Evolutionary conservation across 176 grass and related monocot genomes (phyloP).

Genomic region (Dactylis glomerata): DNA sequence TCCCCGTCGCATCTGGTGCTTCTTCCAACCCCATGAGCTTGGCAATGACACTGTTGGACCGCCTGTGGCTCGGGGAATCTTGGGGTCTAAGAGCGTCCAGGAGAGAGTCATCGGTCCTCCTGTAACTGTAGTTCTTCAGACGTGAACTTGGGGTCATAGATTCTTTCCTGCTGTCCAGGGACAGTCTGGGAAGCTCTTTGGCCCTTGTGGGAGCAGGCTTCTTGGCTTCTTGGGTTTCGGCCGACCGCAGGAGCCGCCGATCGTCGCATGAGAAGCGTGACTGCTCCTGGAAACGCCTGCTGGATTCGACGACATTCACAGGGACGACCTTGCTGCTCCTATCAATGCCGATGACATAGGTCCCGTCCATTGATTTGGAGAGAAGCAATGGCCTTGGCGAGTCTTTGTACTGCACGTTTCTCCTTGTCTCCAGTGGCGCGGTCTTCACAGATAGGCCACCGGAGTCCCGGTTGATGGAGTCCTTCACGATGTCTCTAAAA

Average conservation of each 20-base stretch:
- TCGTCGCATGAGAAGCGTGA: conserved; percentile 77
- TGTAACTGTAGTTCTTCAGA: conserved; percentile 46
- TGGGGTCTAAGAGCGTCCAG: conserved; percentile 42
- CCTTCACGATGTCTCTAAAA: conserved; percentile 77
- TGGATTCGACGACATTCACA: conserved; percentile 34
- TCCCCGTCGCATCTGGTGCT: conserved; percentile 46
- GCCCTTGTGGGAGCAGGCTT: conserved; percentile 49
- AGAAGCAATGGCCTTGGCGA: conserved; percentile 83
- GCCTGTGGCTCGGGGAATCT: conserved; percentile 52
- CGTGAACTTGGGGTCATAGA: conserved; percentile 51
- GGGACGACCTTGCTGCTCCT: conserved; percentile 50
- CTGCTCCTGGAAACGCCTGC: conserved; percentile 41
- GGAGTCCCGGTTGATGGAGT: conserved; percentile 60
- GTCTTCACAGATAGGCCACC: conserved; percentile 56
- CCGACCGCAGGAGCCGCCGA: conserved; percentile 40
- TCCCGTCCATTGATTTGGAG: conserved; percentile 82
- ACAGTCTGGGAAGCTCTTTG: conserved; percentile 82
- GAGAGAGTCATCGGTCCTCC: conserved; percentile 44
- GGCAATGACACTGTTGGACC: conserved; percentile 71
- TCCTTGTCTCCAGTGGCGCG: conserved; percentile 40
- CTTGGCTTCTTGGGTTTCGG: conserved; percentile 50
- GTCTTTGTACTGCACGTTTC: conserved; percentile 50
- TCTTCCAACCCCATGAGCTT: conserved; percentile 94
- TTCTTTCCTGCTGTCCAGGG: conserved; percentile 91
- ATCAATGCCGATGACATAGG: conserved; percentile 67